Conservation (phyloP, 2,329 filamentous ascomycete genomes). For the Diaporthe sp. region DNA sequence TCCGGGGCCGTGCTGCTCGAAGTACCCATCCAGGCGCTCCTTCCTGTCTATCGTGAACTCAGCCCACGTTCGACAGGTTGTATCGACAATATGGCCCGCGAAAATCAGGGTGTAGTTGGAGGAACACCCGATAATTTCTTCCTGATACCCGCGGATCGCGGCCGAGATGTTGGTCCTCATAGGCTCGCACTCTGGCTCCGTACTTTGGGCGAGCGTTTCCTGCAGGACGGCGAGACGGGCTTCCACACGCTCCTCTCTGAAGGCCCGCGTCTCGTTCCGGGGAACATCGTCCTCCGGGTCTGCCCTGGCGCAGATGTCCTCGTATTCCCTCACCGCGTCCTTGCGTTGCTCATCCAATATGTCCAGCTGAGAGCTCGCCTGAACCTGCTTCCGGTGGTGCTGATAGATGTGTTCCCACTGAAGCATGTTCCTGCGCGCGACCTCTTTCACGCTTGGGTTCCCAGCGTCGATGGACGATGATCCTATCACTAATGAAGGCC, state of each 20-base stretch:
- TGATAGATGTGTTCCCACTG: constrained; percentile 46
- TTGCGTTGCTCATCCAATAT: not conserved
- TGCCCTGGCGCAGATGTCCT: constrained; percentile 22
- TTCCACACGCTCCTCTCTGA: constrained; percentile 46
- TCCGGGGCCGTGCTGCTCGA: constrained; percentile 51
- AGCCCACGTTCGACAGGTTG: constrained; percentile 50
- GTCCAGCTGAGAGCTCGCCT: not conserved
- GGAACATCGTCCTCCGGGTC: constrained; percentile 10
- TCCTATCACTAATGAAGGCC: constrained; percentile 50
- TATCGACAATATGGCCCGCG: constrained; percentile 56
- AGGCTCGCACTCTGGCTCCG: constrained; percentile 45
- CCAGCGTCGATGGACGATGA: constrained; percentile 47
- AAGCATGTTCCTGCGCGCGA: constrained; percentile 52
- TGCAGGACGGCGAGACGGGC: constrained; percentile 49
- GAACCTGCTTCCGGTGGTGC: constrained; percentile 19
- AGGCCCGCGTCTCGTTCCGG: constrained; percentile 41
- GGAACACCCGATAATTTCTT: constrained; percentile 55
- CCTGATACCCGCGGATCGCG: constrained; percentile 56
- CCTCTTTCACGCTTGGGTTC: constrained; percentile 52
- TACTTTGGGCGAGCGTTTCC: constrained; percentile 4
- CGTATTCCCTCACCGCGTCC: constrained; percentile 23
- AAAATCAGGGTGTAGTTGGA: constrained; percentile 57
- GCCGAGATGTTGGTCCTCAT: constrained; percentile 57
- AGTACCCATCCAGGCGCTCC: constrained; percentile 55
- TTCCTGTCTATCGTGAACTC: constrained; percentile 54